Conservation (phyloP, 1,139 yeast genomes). For the Taiozyma sp. region DNA sequence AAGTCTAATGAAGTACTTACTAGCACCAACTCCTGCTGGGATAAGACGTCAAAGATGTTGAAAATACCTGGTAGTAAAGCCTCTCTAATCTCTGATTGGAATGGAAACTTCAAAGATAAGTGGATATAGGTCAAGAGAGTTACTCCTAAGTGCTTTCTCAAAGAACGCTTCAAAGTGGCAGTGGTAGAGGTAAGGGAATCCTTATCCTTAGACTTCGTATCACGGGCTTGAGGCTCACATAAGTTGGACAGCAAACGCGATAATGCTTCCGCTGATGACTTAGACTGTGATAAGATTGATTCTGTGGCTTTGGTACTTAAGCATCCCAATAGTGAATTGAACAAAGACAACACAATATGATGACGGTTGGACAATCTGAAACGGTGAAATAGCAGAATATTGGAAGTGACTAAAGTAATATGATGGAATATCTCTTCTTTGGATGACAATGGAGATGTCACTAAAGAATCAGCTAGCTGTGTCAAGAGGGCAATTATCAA, state of each 20-base stretch:
- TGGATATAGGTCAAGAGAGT: slow-evolving; percentile 53
- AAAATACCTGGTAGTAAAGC: slow-evolving; percentile 53
- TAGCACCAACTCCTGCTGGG: slow-evolving; percentile 57
- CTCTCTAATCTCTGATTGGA: slow-evolving; percentile 43
- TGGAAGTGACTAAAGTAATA: slow-evolving; percentile 44
- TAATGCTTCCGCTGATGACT: slow-evolving; percentile 38
- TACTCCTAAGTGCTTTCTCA: slow-evolving; percentile 60
- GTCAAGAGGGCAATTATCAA: slow-evolving; percentile 36
- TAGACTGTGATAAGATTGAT: slow-evolving; percentile 20
- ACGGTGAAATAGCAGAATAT: slow-evolving; percentile 60
- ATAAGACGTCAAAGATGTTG: slow-evolving; percentile 61
- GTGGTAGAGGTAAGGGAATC: slow-evolving; percentile 49
- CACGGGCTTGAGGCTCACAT: slow-evolving; percentile 58
- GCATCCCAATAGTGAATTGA: slow-evolving; percentile 43
- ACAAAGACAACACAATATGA: slow-evolving; percentile 50
- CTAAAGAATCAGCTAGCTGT: slow-evolving; percentile 22
- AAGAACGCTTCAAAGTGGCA: slow-evolving; percentile 46
- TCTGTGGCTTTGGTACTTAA: slow-evolving; percentile 28
- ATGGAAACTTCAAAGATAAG: slow-evolving; percentile 44
- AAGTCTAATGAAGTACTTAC: slow-evolving; percentile 68
- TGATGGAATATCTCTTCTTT: slow-evolving; percentile 30
- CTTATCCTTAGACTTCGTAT: slow-evolving; percentile 13
- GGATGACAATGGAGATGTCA: background rate
- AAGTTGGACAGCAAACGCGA: slow-evolving; percentile 59
- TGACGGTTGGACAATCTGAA: slow-evolving; percentile 66